A percentile compares a stretch with the other conserved stretches of the same genome.
These are phyloP conservation scores for Rhododendron henanense DNA, from an alignment of 148 eudicot species.

Conservation along the genomic window DNA sequence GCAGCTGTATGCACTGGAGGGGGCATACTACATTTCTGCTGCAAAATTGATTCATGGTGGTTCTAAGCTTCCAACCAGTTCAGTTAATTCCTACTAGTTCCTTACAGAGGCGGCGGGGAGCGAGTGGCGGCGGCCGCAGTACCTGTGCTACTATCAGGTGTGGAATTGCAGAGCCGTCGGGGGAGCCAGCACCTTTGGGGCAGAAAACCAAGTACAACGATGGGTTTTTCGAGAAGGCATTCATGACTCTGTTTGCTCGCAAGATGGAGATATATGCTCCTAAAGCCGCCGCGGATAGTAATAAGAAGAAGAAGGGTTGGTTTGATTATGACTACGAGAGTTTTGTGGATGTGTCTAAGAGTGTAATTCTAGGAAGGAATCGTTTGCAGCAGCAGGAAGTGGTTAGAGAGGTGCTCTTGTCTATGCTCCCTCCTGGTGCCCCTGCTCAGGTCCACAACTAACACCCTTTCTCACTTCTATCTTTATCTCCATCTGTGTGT, in stretches of 20 bases:
- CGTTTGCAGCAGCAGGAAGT: constrained; percentile 78
- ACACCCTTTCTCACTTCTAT: neutral
- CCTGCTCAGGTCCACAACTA: constrained; percentile 61
- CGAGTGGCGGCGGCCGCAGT: neutral
- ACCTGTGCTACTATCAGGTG: constrained; percentile 22
- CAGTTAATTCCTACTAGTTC: constrained; percentile 22
- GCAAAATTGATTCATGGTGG: constrained; percentile 37
- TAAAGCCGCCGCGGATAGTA: neutral
- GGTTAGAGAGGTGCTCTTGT: constrained; percentile 78
- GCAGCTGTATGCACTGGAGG: neutral
- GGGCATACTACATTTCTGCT: neutral
- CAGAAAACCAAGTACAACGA: constrained; percentile 84
- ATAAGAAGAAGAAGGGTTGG: constrained; percentile 39
- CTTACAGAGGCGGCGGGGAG: neutral
- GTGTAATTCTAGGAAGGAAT: constrained; percentile 76
- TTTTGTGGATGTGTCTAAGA: constrained; percentile 73
- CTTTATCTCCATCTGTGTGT: neutral
- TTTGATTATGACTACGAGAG: constrained; percentile 71
- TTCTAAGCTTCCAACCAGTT: constrained; percentile 46
- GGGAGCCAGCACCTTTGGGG: constrained; percentile 78
- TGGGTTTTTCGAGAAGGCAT: constrained; percentile 67
- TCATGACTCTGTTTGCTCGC: constrained; percentile 74
- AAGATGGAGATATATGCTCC: constrained; percentile 76
- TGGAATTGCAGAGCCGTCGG: constrained; percentile 68
- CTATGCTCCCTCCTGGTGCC: constrained; percentile 95